Conservation (phyloP, 2,329 filamentous ascomycete species). For the Neocatenulostroma microsporum region DNA sequence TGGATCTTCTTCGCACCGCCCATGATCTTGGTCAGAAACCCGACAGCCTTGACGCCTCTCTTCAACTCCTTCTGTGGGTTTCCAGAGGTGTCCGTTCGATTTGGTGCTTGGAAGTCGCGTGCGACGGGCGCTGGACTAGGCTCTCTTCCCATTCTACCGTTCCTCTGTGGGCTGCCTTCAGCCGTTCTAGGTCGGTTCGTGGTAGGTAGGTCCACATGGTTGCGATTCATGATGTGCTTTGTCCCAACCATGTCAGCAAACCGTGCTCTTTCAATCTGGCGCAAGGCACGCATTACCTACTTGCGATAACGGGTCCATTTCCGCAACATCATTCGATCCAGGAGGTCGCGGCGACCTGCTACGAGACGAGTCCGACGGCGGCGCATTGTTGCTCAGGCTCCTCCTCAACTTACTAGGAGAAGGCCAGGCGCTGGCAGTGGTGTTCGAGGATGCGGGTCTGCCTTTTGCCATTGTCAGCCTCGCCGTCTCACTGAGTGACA, state of each 20-base stretch:
- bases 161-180: too few species aligned
- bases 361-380: slow-evolving; percentile 9
- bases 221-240: slow-evolving; percentile 54
- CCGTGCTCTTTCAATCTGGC: too few species aligned
- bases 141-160: too few species aligned
- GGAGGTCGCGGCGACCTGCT: slow-evolving; percentile 30
- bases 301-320: slow-evolving; percentile 61
- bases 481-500: not conserved
- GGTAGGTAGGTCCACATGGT: slow-evolving; percentile 51
- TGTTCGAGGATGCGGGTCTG: too few species aligned
- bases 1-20: slow-evolving; percentile 64
- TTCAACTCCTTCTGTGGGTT: slow-evolving; percentile 50
- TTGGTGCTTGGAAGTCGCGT: not conserved
- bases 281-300: slow-evolving; percentile 38
- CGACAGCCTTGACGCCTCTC: slow-evolving; percentile 67
- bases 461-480: too few species aligned
- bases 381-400: slow-evolving; percentile 13
- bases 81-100: slow-evolving; percentile 4
- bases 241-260: too few species aligned
- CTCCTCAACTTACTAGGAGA: too few species aligned
- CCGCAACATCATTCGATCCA: slow-evolving; percentile 26
- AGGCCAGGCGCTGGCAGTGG: too few species aligned
- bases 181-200: slow-evolving; percentile 38
- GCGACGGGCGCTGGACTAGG: slow-evolving; percentile 8
- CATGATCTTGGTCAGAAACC: slow-evolving; percentile 83